Base-by-base conservation (phyloP, 179 eudicot genomes). In the Pouteria campechiana region DNA sequence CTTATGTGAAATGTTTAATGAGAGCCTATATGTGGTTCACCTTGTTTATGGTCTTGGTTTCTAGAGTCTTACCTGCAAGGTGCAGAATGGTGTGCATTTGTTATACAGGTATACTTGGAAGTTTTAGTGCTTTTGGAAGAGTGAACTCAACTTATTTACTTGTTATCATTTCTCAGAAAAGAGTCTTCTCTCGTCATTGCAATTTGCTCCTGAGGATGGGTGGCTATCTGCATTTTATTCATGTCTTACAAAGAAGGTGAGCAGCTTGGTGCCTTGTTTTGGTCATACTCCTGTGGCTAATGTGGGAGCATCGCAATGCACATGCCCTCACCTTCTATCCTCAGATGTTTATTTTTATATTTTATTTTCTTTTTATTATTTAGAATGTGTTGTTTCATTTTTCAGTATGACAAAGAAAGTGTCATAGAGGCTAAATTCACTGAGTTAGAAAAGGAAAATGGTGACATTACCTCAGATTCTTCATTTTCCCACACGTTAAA, bases 211-310 rank as follows among this genome's bases (percentile, higher is more conserved):
- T 44, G 87, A 87, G 63, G 98, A 86, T 64, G 77, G 72, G 22
- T 90, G 98, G 98, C 74, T 90, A 45, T 68, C 81, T 24, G 76
- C 89, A 32, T 90, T 90, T 58, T 90, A 90, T 60, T 74, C 90
- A 25, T 90, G 98, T 64, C 63, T 90, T 44, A 56, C 75, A 43
- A 82, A 75, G 78, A 90, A 90, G 74, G 98, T 82, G 71, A 66
- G 46, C 41, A 23, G 29, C 14, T 56, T 27, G 9, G 18, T 32
- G 17, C 19, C 35, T 10, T 32, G 11, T 14, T 34, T n/a, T n/a
- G n/a, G n/a, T n/a, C n/a, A n/a, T n/a, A n/a, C n/a, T n/a, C n/a
- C n/a, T n/a, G n/a, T n/a, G n/a, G n/a, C n/a, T n/a, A n/a, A n/a
- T n/a, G n/a, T n/a, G n/a, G n/a, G n/a, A n/a, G n/a, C n/a, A n/a